phyloP scores from a whole-genome alignment of 2,329 filamentous ascomycete species.

The Colletotrichum tropicicola region DNA sequence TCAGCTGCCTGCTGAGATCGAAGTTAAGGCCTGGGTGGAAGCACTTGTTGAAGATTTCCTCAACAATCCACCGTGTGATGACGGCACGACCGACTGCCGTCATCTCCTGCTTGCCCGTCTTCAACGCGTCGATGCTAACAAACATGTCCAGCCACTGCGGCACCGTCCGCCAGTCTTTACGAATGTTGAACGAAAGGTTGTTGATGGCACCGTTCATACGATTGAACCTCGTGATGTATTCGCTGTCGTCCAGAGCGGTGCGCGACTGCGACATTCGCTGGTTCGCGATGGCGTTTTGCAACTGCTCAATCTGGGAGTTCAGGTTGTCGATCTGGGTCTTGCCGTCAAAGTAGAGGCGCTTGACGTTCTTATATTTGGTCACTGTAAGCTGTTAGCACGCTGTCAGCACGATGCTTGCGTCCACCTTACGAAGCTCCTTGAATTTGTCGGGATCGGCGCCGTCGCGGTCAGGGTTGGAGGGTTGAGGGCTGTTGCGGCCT shows the following conservation, averaged over 20 bases:
- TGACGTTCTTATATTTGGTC: conserved; percentile 97
- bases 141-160: conserved; percentile 82
- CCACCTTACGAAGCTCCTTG: conserved; percentile 63
- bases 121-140: conserved; percentile 85
- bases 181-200: conserved; percentile 94
- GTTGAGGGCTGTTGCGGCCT: conserved; percentile 66
- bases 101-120: conserved; percentile 96
- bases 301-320: conserved; percentile 86
- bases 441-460: conserved; percentile 61
- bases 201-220: conserved; percentile 93
- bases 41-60: conserved; percentile 89
- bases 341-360: conserved; percentile 96
- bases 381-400: conserved; percentile 63
- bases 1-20: conserved; percentile 79
- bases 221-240: conserved; percentile 89
- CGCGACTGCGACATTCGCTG: conserved; percentile 94
- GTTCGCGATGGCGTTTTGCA: conserved; percentile 97
- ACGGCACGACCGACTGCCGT: conserved; percentile 91
- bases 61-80: conserved; percentile 88
- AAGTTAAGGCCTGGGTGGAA: conserved; percentile 91
- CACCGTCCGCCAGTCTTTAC: conserved; percentile 89
- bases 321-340: conserved; percentile 92
- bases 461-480: conserved; percentile 52
- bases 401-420: neutral
- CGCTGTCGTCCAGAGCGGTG: conserved; percentile 93